These are phyloP conservation scores for Aspergillus vadensis DNA, from an alignment of 2,329 filamentous ascomycete genomes.

Conservation along the genomic window DNA sequence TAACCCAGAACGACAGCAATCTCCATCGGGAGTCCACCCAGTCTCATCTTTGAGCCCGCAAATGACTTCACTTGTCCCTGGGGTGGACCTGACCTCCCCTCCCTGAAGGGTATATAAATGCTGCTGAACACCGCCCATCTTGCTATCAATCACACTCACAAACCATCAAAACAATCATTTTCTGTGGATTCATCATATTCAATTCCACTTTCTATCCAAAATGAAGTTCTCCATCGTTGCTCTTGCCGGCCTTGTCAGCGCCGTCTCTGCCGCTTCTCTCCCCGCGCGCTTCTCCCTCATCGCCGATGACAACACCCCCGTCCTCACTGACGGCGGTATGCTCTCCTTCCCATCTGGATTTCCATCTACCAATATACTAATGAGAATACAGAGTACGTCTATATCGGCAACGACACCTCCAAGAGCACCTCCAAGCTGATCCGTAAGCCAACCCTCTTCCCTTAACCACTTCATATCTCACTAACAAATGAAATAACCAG, in stretches of 20 bases:
- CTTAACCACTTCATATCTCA: not conserved
- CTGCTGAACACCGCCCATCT: not conserved
- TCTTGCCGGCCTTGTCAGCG: slow-evolving; percentile 24
- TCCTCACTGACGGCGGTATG: slow-evolving; percentile 31
- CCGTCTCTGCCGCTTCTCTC: slow-evolving; percentile 25
- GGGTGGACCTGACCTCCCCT: not conserved
- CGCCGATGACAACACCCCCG: slow-evolving; percentile 29
- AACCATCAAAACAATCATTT: not conserved
- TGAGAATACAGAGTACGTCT: slow-evolving; percentile 23
- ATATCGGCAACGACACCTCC: slow-evolving; percentile 23
- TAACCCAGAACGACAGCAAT: not conserved
- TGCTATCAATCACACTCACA: not conserved
- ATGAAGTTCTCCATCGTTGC: slow-evolving; percentile 34
- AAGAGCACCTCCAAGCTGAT: slow-evolving; percentile 27
- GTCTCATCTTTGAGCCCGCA: not conserved
- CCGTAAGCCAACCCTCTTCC: slow-evolving; percentile 20
- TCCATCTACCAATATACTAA: not conserved
- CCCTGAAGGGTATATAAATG: not conserved
- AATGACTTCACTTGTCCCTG: not conserved
- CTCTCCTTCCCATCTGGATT: not conserved
- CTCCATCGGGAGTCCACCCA: not conserved
- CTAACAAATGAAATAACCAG: slow-evolving; percentile 13
- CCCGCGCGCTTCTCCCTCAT: slow-evolving; percentile 31
- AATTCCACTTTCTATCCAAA: slow-evolving; percentile 9
- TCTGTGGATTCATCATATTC: not conserved